phyloP scores from a whole-genome alignment of 257 asterid species.

The Coffea canephora region DNA sequence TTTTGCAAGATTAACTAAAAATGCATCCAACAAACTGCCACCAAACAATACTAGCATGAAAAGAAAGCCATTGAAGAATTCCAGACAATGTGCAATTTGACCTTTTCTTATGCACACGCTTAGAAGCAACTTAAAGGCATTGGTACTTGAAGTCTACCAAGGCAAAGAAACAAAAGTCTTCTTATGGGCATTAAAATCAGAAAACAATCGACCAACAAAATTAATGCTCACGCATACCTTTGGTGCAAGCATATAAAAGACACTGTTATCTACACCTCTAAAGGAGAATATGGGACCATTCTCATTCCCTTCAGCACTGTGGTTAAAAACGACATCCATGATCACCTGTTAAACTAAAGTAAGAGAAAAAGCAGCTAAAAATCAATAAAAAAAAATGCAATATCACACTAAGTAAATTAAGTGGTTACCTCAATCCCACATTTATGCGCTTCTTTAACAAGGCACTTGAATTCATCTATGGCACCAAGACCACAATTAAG shows the following conservation, averaged over 20 bases:
- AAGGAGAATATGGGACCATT: constrained; percentile 82
- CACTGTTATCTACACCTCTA: constrained; percentile 88
- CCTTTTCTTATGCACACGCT: neutral
- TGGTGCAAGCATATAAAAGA: constrained; percentile 93
- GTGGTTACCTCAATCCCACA: constrained; percentile 80
- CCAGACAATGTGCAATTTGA: neutral
- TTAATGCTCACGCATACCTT: constrained; percentile 46
- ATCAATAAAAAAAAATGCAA: neutral
- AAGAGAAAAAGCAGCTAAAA: constrained; percentile 17
- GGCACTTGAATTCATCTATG: constrained; percentile 79
- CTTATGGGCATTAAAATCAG: neutral
- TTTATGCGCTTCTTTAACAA: constrained; percentile 94
- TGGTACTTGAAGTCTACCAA: neutral
- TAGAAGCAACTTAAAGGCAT: constrained; percentile 3
- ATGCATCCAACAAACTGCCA: neutral
- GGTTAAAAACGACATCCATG: constrained; percentile 98
- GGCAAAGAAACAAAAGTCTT: neutral
- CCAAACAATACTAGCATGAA: neutral
- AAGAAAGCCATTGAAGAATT: neutral
- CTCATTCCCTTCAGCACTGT: constrained; percentile 98
- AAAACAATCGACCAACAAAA: neutral
- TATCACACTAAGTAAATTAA: constrained; percentile 9
- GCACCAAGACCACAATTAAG: constrained; percentile 64
- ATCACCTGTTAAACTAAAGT: constrained; percentile 58
- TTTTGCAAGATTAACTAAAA: neutral